Base-by-base conservation (phyloP, 306 rosid genomes). In the Lablab purpureus region DNA sequence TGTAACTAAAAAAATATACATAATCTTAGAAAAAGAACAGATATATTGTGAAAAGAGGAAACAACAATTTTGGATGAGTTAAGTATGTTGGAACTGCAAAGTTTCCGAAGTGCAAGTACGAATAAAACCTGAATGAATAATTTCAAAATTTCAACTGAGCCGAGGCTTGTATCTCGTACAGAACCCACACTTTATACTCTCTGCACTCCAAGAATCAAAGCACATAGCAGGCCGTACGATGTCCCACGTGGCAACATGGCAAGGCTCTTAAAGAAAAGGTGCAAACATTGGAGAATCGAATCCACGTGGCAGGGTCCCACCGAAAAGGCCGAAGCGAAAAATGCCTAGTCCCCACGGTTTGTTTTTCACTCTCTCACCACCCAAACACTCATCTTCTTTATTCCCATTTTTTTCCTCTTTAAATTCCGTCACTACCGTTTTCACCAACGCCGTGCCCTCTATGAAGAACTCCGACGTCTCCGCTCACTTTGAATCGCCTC, bases 391-490 rank as follows among this genome's bases (percentile, higher is more conserved):
- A 18, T 77, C 34, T 76, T 60, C 65, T 25, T 67, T 65, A 47
- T 62, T 36, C 46, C 56, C 34, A 43, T 75, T 23, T 65, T 4
- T 15, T 56, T 41, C 10, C 27, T 87, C 63, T 73, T 80, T 87
- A 84, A 81, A 85, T 10, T 54, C 75, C 76, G 21, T 21, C 28
- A 70, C 40, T 62, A 36, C 19, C 13, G 0, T 7, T 10, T 14
- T 49, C 47, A 73, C 85, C 37, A 76, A 86, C 83, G 41, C 81
- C 66, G 34, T 73, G 78, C 17, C 27, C 32, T 62, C 13, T 27
- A 91, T 93, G 98, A 89, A 86, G 74, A 93, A 82, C 80, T 85
- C 97, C 15, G 96, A 93, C 4, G 74, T 87, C 8, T 85, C 97
- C 6, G 0, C 82, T 64, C 87, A 82, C 28, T 60, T 67, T 15